These are phyloP conservation scores for Cyclotella baltica DNA, from an alignment of 108 stramenopile genomes.

Conservation along the genomic window DNA sequence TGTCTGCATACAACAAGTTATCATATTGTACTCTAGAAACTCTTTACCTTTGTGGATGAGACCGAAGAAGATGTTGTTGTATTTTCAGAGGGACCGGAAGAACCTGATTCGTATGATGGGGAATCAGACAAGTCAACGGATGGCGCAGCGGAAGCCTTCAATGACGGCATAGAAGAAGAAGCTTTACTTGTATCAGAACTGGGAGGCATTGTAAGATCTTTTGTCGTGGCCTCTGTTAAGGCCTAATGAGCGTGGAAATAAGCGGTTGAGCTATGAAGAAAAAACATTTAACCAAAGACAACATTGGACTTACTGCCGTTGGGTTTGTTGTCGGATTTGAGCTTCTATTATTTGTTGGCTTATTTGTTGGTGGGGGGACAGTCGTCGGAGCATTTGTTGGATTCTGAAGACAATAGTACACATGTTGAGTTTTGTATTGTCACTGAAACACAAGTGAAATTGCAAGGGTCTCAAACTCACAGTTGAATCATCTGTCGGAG, in stretches of 20 bases:
- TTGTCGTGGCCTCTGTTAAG: not conserved
- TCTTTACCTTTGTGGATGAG: not conserved
- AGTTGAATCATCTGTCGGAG: too few species aligned
- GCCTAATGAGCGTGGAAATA: too few species aligned
- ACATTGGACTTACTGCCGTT: not conserved
- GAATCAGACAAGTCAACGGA: not conserved
- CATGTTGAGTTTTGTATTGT: not conserved
- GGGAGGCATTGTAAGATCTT: not conserved
- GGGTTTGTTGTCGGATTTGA: not conserved
- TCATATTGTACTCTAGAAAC: too few species aligned
- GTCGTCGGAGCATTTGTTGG: too few species aligned
- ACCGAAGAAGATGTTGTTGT: not conserved
- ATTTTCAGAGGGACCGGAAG: not conserved
- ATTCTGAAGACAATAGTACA: too few species aligned
- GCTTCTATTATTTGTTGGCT: not conserved
- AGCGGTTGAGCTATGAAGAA: too few species aligned
- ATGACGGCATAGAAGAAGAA: not conserved
- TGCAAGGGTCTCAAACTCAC: too few species aligned
- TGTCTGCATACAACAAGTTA: too few species aligned
- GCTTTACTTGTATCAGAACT: not conserved
- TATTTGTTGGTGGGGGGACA: not conserved
- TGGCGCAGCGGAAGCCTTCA: not conserved
- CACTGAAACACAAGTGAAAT: not conserved
- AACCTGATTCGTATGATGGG: not conserved
- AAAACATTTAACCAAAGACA: not conserved